These are phyloP conservation scores for Phytophthora europaea DNA, from an alignment of 352 stramenopile species.

Conservation along the genomic window DNA sequence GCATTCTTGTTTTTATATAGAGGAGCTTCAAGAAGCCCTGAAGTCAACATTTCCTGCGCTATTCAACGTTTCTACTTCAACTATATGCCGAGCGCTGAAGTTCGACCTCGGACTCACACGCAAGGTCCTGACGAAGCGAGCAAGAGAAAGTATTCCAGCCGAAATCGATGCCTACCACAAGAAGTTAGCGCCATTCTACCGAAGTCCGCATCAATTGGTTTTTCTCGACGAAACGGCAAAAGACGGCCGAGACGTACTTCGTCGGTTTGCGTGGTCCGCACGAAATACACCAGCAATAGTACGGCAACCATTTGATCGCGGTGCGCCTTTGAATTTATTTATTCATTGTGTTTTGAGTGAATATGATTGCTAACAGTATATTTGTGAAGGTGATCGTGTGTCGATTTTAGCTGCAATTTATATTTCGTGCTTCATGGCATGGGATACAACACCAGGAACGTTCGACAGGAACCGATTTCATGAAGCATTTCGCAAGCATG, in stretches of 20 bases:
- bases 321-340: neutral
- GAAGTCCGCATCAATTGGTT: neutral
- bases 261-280: neutral
- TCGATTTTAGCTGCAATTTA: slow-evolving; percentile 4
- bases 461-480: slow-evolving; percentile 2
- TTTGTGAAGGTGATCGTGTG: neutral
- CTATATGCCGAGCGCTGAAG: neutral
- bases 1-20: slow-evolving; percentile 18
- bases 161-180: slow-evolving; percentile 8
- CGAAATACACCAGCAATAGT: neutral
- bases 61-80: slow-evolving; percentile 1
- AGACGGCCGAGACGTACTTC: neutral
- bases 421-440: neutral
- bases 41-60: slow-evolving; percentile 1
- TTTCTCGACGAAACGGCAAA: neutral
- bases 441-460: neutral
- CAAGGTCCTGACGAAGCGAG: slow-evolving; percentile 12
- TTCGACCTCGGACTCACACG: slow-evolving; percentile 16
- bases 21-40: slow-evolving; percentile 1
- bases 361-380: neutral
- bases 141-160: neutral
- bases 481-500: slow-evolving; percentile 1
- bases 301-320: neutral
- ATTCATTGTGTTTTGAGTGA: neutral
- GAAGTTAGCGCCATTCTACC: slow-evolving; percentile 2